Evolutionary conservation across 1,139 yeast genomes (phyloP), one percentile per base, ranked within the genome.

Genomic region (Kluyveromyces sp.): DNA sequence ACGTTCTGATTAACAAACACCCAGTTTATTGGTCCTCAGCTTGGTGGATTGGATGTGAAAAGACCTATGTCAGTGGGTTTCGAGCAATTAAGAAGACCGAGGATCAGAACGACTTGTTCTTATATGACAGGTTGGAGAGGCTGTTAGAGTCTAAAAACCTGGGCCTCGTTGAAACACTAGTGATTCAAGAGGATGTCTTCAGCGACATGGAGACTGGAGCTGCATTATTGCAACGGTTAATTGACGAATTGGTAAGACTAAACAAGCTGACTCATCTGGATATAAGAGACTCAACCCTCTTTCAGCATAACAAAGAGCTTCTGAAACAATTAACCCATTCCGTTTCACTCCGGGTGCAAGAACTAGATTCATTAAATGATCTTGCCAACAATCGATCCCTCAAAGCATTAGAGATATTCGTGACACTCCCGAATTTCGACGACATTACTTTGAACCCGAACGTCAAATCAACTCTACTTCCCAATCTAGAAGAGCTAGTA

Each of bases 91-190:
- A 46, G 13, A 60, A 61, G 44, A 52, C 55, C 11, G 45, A 40
- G 1, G 66, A 65, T 36, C 66, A 65, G 44, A 63, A 63, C 45
- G 70, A 67, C 36, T 47, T 64, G 18, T 51, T 61, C 33, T 37
- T 67, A 1, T 59, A 61, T 37, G 59, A 64, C 40, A 61, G 60
- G 44, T 35, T 66, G 3, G 50, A 52, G n/a, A 43, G 55, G 13
- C 43, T 66, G n/a, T 26, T 52, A 16, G 54, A 56, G 15, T 42
- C 57, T 1, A 15, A 44, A 1, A 49, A 50, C 30, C 34, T 44
- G 22, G 26, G 36, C 2, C 40, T 37, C 13, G 48, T 52, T 4
- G 51, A 47, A 36, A 49, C 46, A 32, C 39, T 56, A 26, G 41
- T 49, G 2, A 49, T 65, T 2, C 54, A 56, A 17, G 53, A 52